These are phyloP conservation scores for Botrytis tulipae DNA, from an alignment of 2,329 filamentous ascomycete species.

Conservation along the genomic window DNA sequence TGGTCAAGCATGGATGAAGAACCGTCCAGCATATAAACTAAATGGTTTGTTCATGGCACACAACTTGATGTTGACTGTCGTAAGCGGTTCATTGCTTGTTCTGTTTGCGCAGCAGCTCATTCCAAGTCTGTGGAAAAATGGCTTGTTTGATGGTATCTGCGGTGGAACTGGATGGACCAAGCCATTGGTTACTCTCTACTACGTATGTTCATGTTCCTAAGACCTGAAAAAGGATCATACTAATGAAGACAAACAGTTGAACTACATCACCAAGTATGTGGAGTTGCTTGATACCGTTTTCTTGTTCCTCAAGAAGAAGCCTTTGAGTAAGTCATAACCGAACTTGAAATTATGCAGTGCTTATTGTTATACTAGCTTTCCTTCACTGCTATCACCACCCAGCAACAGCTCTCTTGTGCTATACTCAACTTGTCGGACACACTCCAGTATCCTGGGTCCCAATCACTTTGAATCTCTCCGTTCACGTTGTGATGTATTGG, in stretches of 20 bases:
- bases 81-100: conserved; percentile 75
- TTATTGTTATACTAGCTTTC: conserved; percentile 59
- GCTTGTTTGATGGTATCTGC: conserved; percentile 88
- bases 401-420: conserved; percentile 94
- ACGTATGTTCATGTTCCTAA: conserved; percentile 59
- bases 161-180: conserved; percentile 91
- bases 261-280: conserved; percentile 97
- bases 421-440: conserved; percentile 90
- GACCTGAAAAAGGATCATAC: not conserved
- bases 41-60: conserved; percentile 90
- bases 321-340: conserved; percentile 61
- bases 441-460: conserved; percentile 94
- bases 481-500: conserved; percentile 99
- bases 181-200: conserved; percentile 89
- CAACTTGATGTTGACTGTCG: conserved; percentile 88
- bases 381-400: conserved; percentile 99
- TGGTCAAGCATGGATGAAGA: conserved; percentile 87
- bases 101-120: conserved; percentile 91
- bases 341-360: not conserved
- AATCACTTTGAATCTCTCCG: conserved; percentile 86
- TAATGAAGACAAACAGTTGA: conserved; percentile 64
- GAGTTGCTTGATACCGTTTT: conserved; percentile 95
- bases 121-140: conserved; percentile 74
- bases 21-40: conserved; percentile 79
- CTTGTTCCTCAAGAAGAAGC: conserved; percentile 99